These are phyloP conservation scores for Lactarius vividus DNA, from an alignment of 768 basidiomycete genomes.

Conservation along the genomic window DNA sequence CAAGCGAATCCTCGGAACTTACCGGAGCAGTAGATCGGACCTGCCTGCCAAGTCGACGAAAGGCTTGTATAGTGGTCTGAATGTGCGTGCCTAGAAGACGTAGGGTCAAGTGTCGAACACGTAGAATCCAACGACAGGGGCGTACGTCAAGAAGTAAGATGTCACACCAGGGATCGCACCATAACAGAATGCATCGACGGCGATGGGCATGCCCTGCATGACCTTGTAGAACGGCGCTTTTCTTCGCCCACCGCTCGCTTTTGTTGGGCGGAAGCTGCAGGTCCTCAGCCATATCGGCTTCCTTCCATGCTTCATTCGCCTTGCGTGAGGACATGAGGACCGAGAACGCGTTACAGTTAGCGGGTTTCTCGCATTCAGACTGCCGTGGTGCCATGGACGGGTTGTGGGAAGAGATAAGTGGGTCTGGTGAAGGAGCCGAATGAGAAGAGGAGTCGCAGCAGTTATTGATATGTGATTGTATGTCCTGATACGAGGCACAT, in stretches of 20 bases:
- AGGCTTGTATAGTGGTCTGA: slow-evolving; percentile 96
- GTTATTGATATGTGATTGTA: slow-evolving; percentile 53
- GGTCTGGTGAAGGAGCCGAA: not conserved
- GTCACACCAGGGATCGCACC: slow-evolving; percentile 86
- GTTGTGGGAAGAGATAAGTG: slow-evolving; percentile 22
- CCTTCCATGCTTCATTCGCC: slow-evolving; percentile 83
- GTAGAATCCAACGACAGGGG: not conserved
- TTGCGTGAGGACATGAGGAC: slow-evolving; percentile 87
- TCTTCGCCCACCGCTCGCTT: slow-evolving; percentile 52
- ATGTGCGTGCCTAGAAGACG: slow-evolving; percentile 78
- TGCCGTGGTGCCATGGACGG: slow-evolving; percentile 24
- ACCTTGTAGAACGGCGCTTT: slow-evolving; percentile 96
- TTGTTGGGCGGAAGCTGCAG: slow-evolving; percentile 45
- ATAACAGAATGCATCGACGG: slow-evolving; percentile 96
- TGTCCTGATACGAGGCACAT: slow-evolving; percentile 38
- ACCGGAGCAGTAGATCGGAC: slow-evolving; percentile 93
- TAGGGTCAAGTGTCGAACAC: not conserved
- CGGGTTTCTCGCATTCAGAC: slow-evolving; percentile 6
- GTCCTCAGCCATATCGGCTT: slow-evolving; percentile 57
- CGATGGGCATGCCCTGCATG: slow-evolving; percentile 94
- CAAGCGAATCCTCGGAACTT: slow-evolving; percentile 13
- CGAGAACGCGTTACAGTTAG: slow-evolving; percentile 56
- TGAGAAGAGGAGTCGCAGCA: slow-evolving; percentile 46
- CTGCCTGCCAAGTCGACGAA: slow-evolving; percentile 81
- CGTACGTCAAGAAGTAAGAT: slow-evolving; percentile 89